phyloP scores from a whole-genome alignment of 768 basidiomycete genomes.

The Tulasnella sp. region DNA sequence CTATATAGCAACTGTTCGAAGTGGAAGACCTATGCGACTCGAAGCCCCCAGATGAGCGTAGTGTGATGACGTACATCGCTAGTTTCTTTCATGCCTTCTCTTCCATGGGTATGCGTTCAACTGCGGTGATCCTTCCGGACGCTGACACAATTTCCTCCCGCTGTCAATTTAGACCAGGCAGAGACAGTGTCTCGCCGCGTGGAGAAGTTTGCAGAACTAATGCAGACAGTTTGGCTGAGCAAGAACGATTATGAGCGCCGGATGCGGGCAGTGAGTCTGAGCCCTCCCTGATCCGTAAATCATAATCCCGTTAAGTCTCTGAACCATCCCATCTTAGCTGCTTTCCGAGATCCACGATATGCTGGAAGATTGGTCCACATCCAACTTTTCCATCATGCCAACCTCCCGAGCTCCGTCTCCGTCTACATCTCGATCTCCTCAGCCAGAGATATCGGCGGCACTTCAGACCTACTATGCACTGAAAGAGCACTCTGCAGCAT shows the following conservation, averaged over 20 bases:
- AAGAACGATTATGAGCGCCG: conserved; percentile 90
- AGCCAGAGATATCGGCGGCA: not conserved
- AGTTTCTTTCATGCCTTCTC: conserved; percentile 98
- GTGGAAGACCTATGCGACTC: conserved; percentile 90
- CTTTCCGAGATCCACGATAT: conserved; percentile 55
- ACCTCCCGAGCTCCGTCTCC: conserved; percentile 1
- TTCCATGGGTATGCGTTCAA: conserved; percentile 62
- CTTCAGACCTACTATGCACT: conserved; percentile 60
- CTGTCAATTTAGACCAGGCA: conserved; percentile 58
- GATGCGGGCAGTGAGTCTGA: conserved; percentile 45
- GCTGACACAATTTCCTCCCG: not conserved
- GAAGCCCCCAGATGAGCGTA: conserved; percentile 83
- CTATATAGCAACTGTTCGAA: conserved; percentile 76
- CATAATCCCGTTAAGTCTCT: not conserved
- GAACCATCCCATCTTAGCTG: conserved; percentile 19
- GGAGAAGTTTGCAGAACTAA: conserved; percentile 90
- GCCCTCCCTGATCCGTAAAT: conserved; percentile 4
- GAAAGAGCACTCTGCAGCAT: conserved; percentile 58
- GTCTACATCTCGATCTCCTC: not conserved
- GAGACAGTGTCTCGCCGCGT: conserved; percentile 89
- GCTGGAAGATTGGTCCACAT: conserved; percentile 55
- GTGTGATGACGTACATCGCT: conserved; percentile 97
- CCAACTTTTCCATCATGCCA: conserved; percentile 25
- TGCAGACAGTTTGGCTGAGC: conserved; percentile 83
- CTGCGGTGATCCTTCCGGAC: not conserved